Evolutionary conservation across 1,284 basidiomycete species (phyloP), one percentile per base, ranked within the genome.

Genomic region (Calocybe gambosa): DNA sequence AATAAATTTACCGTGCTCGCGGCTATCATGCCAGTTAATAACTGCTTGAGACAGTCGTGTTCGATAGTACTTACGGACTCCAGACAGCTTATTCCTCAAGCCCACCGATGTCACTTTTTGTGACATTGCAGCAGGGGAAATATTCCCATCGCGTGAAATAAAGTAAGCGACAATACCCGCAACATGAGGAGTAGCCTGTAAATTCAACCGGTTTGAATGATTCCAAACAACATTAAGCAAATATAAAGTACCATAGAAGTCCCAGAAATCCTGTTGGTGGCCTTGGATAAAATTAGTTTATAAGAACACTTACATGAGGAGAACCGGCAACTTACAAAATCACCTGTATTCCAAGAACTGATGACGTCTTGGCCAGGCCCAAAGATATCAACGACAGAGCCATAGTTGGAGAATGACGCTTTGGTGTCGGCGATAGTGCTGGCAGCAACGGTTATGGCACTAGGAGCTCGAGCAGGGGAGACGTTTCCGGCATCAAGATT

Each of bases 401-500:
- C 68, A 26, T 51, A 67, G 56, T 69, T 68, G 19, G 66, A 68
- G 58, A 61, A 63, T 57, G 2, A 61, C 60, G 3, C 7, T 3
- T 59, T 51, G 6, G 56, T 69, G 61, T 86, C 82, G 39, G 61
- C 64, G 50, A 80, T 71, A 42, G 71, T 75, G 29, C 72, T 74
- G 5, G 80, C 78, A 39, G 80, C 84, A 50, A 87, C 78, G 28
- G 83, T 85, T 55, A 84, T 71, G 46, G 77, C 80, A 23, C 73
- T 71, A 20, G 77, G 41, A 7, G 56, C 60, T 35, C 66, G 59
- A 9, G 65, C 66, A 15, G 68, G 68, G 18, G 58, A 62, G 28
- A 51, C 55, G 39, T 43, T 51, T 1, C 16, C 43, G 1, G 61
- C 63, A 42, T 67, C 58, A n/a, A 29, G 16, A 74, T 41, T 62